Base-by-base conservation (phyloP, 1,284 basidiomycete species). In the Ustilago esculenta region DNA sequence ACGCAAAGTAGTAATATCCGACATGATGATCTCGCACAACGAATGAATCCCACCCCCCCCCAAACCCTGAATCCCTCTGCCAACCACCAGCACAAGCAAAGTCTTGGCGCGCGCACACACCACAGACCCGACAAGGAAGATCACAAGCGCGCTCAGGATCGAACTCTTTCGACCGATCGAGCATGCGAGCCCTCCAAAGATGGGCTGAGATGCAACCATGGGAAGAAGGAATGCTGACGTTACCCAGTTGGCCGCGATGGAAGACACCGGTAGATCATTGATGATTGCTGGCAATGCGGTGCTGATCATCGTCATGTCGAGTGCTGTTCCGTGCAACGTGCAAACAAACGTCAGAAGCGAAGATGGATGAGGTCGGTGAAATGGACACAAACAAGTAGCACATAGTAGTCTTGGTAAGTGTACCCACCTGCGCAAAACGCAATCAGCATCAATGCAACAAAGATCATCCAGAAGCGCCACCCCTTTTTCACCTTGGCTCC, bases 1-100 rank as follows among this genome's bases (percentile, higher is more conserved):
- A 0, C 73, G 33, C 2, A 85, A 76, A 4, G 85, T 79, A 1
- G 85, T 84, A 8, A 85, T 54, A 56, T 85, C 84, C 8, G 80
- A 77, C 5, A 84, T 52, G 42, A 85, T 72, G 49, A 85, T 84
- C 35, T 82, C 83, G 18, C 81, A 77, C 18, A 84, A 66, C 17
- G 83, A 82, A 11, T 84, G 69, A 27, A 85, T 75, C 9, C 84
- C 84, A 6, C 84, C 84, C 9, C 80, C 84, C 4, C 84, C 85
- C 17, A 84, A 64, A 2, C 84, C 85, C 45, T 82, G 81, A 10
- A 85, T 44, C 7, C 61, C 72, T 10, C 73, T 23, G 2, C 68
- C 73, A 11, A 65, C 29, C 6, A 72, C 64, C 6, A 76, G 43
- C 4, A 55, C 34, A 11, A 68, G n/a, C 32, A 74, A 48, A 4